phyloP scores from a whole-genome alignment of 768 basidiomycete species.

The Termitomyces sp. region DNA sequence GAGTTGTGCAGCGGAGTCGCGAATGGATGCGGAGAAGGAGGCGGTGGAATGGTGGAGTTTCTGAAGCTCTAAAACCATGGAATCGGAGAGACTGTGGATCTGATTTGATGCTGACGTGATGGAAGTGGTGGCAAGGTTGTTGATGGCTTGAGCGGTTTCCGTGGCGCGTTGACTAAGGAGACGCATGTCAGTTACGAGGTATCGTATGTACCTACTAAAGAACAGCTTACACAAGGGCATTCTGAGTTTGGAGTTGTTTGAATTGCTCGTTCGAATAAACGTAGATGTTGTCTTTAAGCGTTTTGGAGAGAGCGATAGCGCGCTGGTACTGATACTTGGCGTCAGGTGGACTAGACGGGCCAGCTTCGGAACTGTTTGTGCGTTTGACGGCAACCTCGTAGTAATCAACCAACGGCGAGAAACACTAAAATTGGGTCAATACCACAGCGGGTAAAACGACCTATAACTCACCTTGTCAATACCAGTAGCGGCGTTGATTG shows the following conservation, averaged over 20 bases:
- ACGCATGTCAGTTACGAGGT: background rate
- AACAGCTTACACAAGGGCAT: constrained; percentile 51
- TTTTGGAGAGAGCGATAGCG: constrained; percentile 59
- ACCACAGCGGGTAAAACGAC: background rate
- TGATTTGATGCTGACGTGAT: constrained; percentile 50
- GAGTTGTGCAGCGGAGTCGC: constrained; percentile 32
- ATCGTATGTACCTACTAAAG: background rate
- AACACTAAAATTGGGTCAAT: constrained; percentile 37
- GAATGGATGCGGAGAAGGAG: constrained; percentile 41
- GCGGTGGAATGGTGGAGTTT: constrained; percentile 60
- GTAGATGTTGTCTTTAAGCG: constrained; percentile 58
- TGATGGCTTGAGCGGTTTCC: constrained; percentile 62
- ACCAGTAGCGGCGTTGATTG: constrained; percentile 55
- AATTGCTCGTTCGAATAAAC: constrained; percentile 69
- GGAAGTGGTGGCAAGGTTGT: constrained; percentile 54
- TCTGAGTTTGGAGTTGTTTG: constrained; percentile 66
- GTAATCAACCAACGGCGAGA: constrained; percentile 74
- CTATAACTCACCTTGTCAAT: constrained; percentile 63
- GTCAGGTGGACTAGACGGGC: constrained; percentile 42
- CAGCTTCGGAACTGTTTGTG: constrained; percentile 45
- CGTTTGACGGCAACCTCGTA: constrained; percentile 54
- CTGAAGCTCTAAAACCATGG: constrained; percentile 63
- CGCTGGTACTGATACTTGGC: constrained; percentile 78
- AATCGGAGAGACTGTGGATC: constrained; percentile 59
- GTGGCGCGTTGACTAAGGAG: constrained; percentile 59